A percentile compares a stretch with the other conserved stretches of the same genome.
These are phyloP conservation scores for Collybia mongolica DNA, from an alignment of 768 basidiomycete species.

Conservation along the genomic window DNA sequence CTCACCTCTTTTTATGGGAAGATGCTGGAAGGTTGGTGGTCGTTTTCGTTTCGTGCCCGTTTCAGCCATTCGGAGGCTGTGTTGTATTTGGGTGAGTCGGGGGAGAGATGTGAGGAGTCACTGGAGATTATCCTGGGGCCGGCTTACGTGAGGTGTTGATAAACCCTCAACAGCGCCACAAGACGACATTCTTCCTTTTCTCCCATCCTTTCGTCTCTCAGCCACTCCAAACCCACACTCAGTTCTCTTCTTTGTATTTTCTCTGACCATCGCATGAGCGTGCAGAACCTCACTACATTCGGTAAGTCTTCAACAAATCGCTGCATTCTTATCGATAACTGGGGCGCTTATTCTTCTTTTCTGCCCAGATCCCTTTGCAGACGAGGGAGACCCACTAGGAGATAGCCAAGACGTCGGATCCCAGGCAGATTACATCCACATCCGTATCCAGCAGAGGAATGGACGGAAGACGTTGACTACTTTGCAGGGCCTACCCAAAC, in stretches of 20 bases:
- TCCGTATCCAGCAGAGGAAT: conserved; percentile 99
- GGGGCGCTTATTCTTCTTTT: conserved; percentile 9
- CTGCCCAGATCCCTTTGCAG: conserved; percentile 88
- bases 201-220: conserved; percentile 27
- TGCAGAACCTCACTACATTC: conserved; percentile 85
- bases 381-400: conserved; percentile 84
- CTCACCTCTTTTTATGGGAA: conserved; percentile 62
- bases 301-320: conserved; percentile 44
- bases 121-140: conserved; percentile 1
- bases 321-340: conserved; percentile 17
- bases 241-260: conserved; percentile 39
- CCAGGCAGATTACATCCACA: conserved; percentile 84
- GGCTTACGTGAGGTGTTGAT: conserved; percentile 21
- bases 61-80: conserved; percentile 22
- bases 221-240: conserved; percentile 41
- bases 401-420: conserved; percentile 76
- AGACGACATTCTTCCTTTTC: conserved; percentile 13
- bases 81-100: conserved; percentile 9
- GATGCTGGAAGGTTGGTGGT: conserved; percentile 71
- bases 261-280: conserved; percentile 82
- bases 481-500: conserved; percentile 90
- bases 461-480: conserved; percentile 98
- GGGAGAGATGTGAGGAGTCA: conserved; percentile 4
- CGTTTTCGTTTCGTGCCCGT: conserved; percentile 44
- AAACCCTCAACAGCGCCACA: conserved; percentile 19